Evolutionary conservation across 2,329 filamentous ascomycete species (phyloP), one percentile per base, ranked within the genome.

Genomic region (Aspergillus novoparasiticus): DNA sequence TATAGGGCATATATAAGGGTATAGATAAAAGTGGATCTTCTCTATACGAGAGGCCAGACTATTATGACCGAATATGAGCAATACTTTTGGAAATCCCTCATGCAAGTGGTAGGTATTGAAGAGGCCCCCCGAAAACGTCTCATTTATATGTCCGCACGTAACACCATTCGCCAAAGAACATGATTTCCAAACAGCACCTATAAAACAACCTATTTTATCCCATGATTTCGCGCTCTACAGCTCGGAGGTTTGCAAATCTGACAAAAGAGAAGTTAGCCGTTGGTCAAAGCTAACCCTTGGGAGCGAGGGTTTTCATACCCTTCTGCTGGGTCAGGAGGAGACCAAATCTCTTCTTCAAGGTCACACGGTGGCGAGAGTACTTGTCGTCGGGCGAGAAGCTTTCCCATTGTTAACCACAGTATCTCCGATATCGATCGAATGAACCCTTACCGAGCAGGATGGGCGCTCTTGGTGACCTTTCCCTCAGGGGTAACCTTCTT

Each of bases 381-480:
- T 97, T 97, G 86, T 99, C 95, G 82, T 99, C 95, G 68, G 95
- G 95, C 54, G 93, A 97, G 85, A 98, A 99, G 71, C 48, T 51
- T 30, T 34, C 9, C 48, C 19, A 34, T 51, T 34, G 16, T 51
- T 51, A 51, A 12, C 26, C 28, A 19, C 9, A 21, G 1, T 51
- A 21, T 32, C 48, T 3, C 21, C 19, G 11, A 51, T 51, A n/a
- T n/a, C 28, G 32, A n/a, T 34, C 28, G 10, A n/a, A 51, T 32
- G 48, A n/a, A n/a, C 11, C 16, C 48, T 51, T 32, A 51, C 48
- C 95, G 87, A 50, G 95, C 95, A 54, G 95, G 94, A 83, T 98
- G 94, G 61, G 95, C 95, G 59, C 91, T 95, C 86, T 96, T 97
- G 79, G 94, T 96, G 75, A 97, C 92, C 77, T 93, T 88, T 76